phyloP scores from a whole-genome alignment of 2,329 filamentous ascomycete genomes.

The Fusarium buharicum region DNA sequence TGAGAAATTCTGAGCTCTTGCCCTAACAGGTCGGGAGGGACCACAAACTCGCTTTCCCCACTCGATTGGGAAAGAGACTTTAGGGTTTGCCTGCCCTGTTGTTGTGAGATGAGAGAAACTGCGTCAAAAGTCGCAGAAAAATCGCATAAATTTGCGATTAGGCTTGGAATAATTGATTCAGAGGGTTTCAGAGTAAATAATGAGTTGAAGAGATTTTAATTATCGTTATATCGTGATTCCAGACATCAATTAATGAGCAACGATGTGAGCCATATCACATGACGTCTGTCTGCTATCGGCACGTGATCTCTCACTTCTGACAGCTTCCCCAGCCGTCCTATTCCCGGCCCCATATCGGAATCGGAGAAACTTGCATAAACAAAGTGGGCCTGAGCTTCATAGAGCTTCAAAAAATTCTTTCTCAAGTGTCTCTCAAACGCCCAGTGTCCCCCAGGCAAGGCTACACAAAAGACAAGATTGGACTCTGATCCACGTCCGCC shows the following conservation, averaged over 20 bases:
- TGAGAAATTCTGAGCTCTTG: conserved; percentile 61
- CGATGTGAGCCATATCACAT: conserved; percentile 39
- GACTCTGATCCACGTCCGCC: conserved; percentile 46
- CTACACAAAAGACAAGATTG: conserved; percentile 48
- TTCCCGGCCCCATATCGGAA: conserved; percentile 32
- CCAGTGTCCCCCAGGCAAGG: conserved; percentile 45
- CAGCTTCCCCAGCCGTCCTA: conserved; percentile 22
- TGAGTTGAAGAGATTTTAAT: neutral
- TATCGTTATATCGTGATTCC: neutral
- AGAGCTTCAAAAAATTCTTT: conserved; percentile 56
- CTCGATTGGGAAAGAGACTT: conserved; percentile 50
- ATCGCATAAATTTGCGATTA: conserved; percentile 6
- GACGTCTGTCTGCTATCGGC: conserved; percentile 24
- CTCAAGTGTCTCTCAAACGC: conserved; percentile 42
- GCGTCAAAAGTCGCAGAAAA: conserved; percentile 21
- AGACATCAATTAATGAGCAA: too few relatives aligned
- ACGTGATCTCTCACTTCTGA: conserved; percentile 31
- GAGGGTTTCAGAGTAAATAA: accelerated
- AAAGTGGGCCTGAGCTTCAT: conserved; percentile 44
- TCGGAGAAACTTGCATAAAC: conserved; percentile 40
- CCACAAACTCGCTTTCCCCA: conserved; percentile 58
- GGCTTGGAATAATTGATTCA: neutral
- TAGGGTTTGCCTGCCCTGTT: conserved; percentile 57
- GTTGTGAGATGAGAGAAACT: conserved; percentile 5
- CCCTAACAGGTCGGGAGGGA: conserved; percentile 51